phyloP scores from a whole-genome alignment of 2,329 filamentous ascomycete genomes.

The Trichophyton simii region DNA sequence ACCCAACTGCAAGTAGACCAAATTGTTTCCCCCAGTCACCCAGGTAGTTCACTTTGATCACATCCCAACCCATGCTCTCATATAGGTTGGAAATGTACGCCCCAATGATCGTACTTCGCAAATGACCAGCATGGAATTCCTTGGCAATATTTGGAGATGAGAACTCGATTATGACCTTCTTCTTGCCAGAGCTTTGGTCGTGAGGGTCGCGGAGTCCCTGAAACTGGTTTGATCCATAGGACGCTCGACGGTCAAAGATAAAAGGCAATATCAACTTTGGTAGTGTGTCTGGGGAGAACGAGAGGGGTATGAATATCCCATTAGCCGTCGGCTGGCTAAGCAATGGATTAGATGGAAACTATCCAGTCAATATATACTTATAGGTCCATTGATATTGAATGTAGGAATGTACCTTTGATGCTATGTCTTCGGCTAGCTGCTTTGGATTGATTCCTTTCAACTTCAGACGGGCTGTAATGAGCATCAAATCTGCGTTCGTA shows the following conservation, averaged over 20 bases:
- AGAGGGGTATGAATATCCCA: conserved; percentile 65
- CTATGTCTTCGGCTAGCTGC: conserved; percentile 51
- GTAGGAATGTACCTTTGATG: conserved; percentile 39
- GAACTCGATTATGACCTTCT: conserved; percentile 67
- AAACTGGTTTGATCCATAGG: conserved; percentile 53
- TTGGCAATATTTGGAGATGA: conserved; percentile 80
- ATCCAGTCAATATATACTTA: not conserved
- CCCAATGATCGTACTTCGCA: conserved; percentile 65
- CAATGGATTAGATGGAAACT: conserved; percentile 64
- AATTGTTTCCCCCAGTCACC: conserved; percentile 56
- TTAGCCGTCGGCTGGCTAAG: conserved; percentile 56
- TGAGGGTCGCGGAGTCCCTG: conserved; percentile 50
- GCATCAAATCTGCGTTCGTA: conserved; percentile 69
- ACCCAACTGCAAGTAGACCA: conserved; percentile 58
- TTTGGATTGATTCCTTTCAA: conserved; percentile 58
- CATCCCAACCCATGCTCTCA: conserved; percentile 56
- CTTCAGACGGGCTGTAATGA: conserved; percentile 65
- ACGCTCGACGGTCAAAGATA: conserved; percentile 48
- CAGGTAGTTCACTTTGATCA: conserved; percentile 60
- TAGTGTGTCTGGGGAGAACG: conserved; percentile 59
- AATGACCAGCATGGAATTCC: conserved; percentile 63
- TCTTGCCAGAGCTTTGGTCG: conserved; percentile 38
- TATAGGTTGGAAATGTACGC: conserved; percentile 61
- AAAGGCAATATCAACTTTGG: conserved; percentile 54
- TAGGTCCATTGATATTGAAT: not conserved